Percentiles rank a stretch among this genome's conserved stretches.
Evolutionary conservation across 345 rosid species (phyloP).

Genomic region (Ceriops decandra): DNA sequence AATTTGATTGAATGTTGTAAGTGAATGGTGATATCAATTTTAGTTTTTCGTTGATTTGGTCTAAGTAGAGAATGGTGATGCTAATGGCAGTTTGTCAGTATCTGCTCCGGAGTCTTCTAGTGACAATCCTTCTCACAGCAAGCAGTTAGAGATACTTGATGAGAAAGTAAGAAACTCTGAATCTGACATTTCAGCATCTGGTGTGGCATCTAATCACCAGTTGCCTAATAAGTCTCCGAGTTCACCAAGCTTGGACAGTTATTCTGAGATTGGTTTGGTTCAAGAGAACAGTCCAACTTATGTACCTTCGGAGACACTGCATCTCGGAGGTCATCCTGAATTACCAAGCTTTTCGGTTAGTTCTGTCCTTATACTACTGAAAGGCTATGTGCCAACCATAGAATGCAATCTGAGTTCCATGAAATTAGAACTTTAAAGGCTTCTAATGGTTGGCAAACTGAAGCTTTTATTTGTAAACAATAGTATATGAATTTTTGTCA

Average conservation of each 20-base stretch:
- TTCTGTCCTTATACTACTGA: conserved; percentile 12
- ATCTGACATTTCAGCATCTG: conserved; percentile 53
- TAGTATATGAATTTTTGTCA: too few relatives aligned
- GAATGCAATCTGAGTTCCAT: not conserved
- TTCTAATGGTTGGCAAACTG: not conserved
- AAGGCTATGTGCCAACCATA: not conserved
- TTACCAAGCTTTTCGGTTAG: conserved; percentile 55
- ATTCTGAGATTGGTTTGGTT: conserved; percentile 52
- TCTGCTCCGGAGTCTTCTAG: conserved; percentile 41
- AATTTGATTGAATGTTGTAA: not conserved
- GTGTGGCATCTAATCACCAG: conserved; percentile 46
- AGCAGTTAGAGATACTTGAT: conserved; percentile 44
- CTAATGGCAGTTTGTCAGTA: conserved; percentile 45
- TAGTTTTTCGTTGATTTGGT: not conserved
- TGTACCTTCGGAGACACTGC: conserved; percentile 51
- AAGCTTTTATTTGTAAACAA: not conserved
- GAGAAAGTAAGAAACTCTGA: conserved; percentile 51
- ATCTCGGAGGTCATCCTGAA: conserved; percentile 59
- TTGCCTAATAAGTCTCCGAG: conserved; percentile 44
- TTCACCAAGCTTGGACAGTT: conserved; percentile 49
- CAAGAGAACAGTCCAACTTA: conserved; percentile 46
- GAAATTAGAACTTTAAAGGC: not conserved
- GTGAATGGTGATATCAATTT: not conserved
- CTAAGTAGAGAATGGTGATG: conserved; percentile 13
- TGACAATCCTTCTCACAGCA: conserved; percentile 38